Conservation (phyloP, 305 asterid genomes). For the Stenogyne calaminthoides region DNA sequence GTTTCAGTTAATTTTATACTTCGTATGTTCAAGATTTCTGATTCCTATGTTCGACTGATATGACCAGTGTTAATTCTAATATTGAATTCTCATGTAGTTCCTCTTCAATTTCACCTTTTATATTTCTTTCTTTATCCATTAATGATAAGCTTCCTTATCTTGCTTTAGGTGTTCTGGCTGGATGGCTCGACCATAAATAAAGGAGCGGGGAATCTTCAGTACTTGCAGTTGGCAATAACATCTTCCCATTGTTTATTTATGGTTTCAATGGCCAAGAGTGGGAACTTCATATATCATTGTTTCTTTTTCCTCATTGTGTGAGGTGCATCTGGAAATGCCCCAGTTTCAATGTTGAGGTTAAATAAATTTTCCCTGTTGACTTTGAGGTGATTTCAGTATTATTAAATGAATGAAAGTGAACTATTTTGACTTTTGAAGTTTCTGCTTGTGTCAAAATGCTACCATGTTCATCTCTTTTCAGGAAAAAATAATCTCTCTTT, state of each 20-base stretch:
- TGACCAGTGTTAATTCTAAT: neutral
- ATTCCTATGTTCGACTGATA: neutral
- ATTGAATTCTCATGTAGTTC: neutral
- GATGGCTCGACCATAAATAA: neutral
- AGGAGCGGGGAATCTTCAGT: neutral
- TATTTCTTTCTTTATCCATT: no score
- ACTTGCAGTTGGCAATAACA: neutral
- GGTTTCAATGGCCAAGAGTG: neutral
- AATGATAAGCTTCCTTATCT: constrained; percentile 21
- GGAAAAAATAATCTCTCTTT: no score
- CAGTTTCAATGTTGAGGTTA: no score
- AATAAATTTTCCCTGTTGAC: no score
- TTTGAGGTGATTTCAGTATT: no score
- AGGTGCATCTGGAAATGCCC: no score
- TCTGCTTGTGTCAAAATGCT: no score
- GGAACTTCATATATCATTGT: no score
- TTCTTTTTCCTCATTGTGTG: no score
- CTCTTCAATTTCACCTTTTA: neutral
- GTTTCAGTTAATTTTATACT: neutral
- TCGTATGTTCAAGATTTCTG: neutral
- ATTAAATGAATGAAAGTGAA: no score
- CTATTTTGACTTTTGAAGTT: no score
- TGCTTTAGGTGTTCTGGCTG: constrained; percentile 31
- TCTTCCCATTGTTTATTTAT: neutral
- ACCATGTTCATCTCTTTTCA: neutral